Conservation (phyloP, 306 rosid species). For the Castanea sativa region DNA sequence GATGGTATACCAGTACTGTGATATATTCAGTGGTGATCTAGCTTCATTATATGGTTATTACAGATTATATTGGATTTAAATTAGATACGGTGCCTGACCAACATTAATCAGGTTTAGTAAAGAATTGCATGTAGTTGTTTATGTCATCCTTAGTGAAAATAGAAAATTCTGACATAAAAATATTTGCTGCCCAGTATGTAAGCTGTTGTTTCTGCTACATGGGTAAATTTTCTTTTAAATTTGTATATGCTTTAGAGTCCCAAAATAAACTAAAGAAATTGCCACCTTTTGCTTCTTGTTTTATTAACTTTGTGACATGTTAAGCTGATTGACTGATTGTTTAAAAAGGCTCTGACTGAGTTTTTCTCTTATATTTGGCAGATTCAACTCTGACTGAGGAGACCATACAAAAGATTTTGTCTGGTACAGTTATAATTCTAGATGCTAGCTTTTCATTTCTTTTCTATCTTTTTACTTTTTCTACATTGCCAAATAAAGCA, state of each 20-base stretch:
- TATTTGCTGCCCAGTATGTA: too few relatives aligned
- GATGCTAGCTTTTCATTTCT: neutral
- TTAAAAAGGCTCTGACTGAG: slow-evolving; percentile 7
- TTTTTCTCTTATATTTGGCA: slow-evolving; percentile 33
- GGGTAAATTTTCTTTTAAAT: too few relatives aligned
- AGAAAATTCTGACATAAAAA: neutral
- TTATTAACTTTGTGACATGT: neutral
- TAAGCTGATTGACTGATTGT: neutral
- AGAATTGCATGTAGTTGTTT: neutral
- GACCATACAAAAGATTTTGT: slow-evolving; percentile 48
- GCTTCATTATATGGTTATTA: neutral
- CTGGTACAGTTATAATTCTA: slow-evolving; percentile 40
- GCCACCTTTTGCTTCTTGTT: neutral
- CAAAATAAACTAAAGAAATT: neutral
- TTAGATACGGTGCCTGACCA: neutral
- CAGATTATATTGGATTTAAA: neutral
- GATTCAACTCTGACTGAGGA: slow-evolving; percentile 67
- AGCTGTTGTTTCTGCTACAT: too few relatives aligned
- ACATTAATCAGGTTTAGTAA: neutral
- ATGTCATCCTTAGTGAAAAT: neutral
- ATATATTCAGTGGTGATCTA: neutral
- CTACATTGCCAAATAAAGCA: neutral
- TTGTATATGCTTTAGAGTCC: too few relatives aligned
- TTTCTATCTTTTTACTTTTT: neutral
- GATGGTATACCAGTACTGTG: neutral